phyloP scores from a whole-genome alignment of 495 filamentous ascomycete species.

The Aspergillus egyptiacus region DNA sequence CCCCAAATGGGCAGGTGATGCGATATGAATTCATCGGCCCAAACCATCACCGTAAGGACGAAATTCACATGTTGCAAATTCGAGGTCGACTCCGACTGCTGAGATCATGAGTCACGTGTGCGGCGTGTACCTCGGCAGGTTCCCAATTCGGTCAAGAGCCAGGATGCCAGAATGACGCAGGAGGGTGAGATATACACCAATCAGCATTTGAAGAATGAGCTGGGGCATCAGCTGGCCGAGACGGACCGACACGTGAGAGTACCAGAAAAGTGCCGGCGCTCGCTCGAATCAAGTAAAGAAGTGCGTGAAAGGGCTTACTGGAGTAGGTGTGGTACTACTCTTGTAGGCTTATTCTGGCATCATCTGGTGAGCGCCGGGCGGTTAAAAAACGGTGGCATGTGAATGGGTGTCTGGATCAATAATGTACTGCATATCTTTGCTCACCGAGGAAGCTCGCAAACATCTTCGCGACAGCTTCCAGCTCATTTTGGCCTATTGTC shows the following conservation, averaged over 20 bases:
- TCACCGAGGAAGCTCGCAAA: slow-evolving; percentile 4
- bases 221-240: slow-evolving; percentile 13
- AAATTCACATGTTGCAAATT: slow-evolving; percentile 13
- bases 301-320: neutral
- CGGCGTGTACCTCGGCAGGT: slow-evolving; percentile 28
- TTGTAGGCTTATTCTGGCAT: neutral
- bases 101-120: slow-evolving; percentile 11
- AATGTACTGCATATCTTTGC: neutral
- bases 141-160: slow-evolving; percentile 2
- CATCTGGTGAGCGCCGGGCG: neutral
- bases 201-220: neutral
- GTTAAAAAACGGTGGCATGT: neutral
- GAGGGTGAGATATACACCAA: slow-evolving; percentile 4
- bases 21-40: neutral
- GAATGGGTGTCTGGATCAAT: neutral
- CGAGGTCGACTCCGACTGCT: slow-evolving; percentile 3
- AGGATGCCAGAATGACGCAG: slow-evolving; percentile 24
- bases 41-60: neutral
- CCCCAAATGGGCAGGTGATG: slow-evolving; percentile 9
- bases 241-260: slow-evolving; percentile 1
- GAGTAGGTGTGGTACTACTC: too few species aligned
- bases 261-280: slow-evolving; percentile 3
- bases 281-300: neutral
- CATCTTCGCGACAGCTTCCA: neutral
- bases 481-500: slow-evolving; percentile 9